Evolutionary conservation across 1,139 yeast species (phyloP).

Genomic region (Suhomyces ambrosiae): DNA sequence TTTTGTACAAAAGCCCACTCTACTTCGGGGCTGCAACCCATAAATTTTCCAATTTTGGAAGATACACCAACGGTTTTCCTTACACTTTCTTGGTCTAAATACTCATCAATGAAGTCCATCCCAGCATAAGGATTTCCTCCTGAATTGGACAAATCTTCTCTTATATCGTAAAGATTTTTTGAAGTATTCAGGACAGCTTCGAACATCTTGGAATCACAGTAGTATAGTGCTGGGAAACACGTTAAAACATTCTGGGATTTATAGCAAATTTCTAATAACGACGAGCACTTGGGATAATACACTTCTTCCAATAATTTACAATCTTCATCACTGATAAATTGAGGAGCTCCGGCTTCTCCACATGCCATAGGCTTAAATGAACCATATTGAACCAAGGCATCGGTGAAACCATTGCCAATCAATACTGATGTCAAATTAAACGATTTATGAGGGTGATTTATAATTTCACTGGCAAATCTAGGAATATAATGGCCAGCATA

Average conservation of each 20-base stretch:
- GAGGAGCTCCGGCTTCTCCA: slow-evolving; percentile 72
- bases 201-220: slow-evolving; percentile 10
- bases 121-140: slow-evolving; percentile 14
- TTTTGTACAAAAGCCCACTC: slow-evolving; percentile 1
- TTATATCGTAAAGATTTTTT: slow-evolving; percentile 17
- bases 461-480: slow-evolving; percentile 68
- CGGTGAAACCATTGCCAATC: slow-evolving; percentile 83
- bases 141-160: slow-evolving; percentile 12
- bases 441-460: slow-evolving; percentile 58
- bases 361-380: slow-evolving; percentile 81
- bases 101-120: slow-evolving; percentile 12
- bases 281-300: slow-evolving; percentile 13
- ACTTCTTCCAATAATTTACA: slow-evolving; percentile 34
- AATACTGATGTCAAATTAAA: slow-evolving; percentile 68
- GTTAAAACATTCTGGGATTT: slow-evolving; percentile 10
- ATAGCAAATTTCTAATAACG: slow-evolving; percentile 15
- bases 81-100: slow-evolving; percentile 15
- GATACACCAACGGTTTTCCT: slow-evolving; percentile 16
- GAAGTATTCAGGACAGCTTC: slow-evolving; percentile 13
- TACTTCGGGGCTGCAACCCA: slow-evolving; percentile 3
- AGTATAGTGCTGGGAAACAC: slow-evolving; percentile 15
- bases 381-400: slow-evolving; percentile 64
- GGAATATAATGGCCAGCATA: slow-evolving; percentile 88
- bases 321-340: slow-evolving; percentile 48
- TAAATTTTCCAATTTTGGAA: slow-evolving; percentile 3